phyloP scores from a whole-genome alignment of 306 rosid species.

The Medicago arabica region DNA sequence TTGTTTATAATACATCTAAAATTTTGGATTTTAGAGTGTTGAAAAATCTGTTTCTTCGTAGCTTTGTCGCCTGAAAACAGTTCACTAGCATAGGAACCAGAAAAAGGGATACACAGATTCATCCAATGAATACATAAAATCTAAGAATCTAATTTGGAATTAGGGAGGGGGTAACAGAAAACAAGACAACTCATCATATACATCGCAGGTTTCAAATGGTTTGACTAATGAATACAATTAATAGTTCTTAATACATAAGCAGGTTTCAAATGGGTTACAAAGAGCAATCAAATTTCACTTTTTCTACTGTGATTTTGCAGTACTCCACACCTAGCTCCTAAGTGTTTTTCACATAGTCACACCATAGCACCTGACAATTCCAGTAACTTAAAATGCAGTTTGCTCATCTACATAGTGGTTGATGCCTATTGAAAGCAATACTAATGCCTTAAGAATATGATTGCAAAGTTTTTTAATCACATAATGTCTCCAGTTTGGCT shows the following conservation, averaged over 20 bases:
- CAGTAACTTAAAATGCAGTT: conserved; percentile 21
- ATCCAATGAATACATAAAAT: neutral
- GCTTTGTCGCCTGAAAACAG: neutral
- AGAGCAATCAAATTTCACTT: conserved; percentile 23
- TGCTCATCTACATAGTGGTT: neutral
- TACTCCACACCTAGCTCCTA: neutral
- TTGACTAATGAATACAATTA: conserved; percentile 34
- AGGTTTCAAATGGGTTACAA: conserved; percentile 34
- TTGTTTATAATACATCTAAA: neutral
- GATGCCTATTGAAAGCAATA: conserved; percentile 20
- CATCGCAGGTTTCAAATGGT: conserved; percentile 18
- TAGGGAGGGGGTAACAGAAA: neutral
- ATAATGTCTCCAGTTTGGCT: conserved; percentile 24
- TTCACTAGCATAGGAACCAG: neutral
- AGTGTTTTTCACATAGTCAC: conserved; percentile 1
- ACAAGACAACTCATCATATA: conserved; percentile 28
- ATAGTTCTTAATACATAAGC: conserved; percentile 25
- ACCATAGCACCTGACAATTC: conserved; percentile 8
- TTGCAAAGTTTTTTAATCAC: conserved; percentile 26
- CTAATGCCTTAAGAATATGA: conserved; percentile 19
- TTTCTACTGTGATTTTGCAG: neutral
- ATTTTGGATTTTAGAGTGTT: neutral
- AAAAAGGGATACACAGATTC: conserved; percentile 9
- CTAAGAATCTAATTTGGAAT: neutral
- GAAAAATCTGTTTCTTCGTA: neutral